phyloP scores from a whole-genome alignment of 805 yeast genomes.

The Pichia exigua region DNA sequence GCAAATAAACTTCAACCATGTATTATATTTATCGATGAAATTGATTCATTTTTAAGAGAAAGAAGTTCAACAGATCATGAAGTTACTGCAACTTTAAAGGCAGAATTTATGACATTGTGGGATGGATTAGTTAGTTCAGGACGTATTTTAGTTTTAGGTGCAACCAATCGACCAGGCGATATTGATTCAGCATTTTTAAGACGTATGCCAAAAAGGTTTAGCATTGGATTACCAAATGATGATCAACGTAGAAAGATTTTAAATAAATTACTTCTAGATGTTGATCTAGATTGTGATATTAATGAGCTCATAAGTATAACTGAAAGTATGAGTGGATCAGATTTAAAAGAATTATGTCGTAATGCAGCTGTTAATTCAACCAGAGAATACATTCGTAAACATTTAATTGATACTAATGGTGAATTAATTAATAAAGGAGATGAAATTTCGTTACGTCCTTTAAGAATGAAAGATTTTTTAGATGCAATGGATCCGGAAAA shows the following conservation, averaged over 20 bases:
- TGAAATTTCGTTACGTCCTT: slow-evolving; percentile 48
- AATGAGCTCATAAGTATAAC: slow-evolving; percentile 55
- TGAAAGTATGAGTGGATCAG: slow-evolving; percentile 82
- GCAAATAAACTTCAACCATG: slow-evolving; percentile 91
- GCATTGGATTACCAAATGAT: slow-evolving; percentile 63
- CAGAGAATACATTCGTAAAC: slow-evolving; percentile 65
- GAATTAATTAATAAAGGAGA: slow-evolving; percentile 28
- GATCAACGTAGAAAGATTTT: slow-evolving; percentile 66
- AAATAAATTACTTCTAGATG: slow-evolving; percentile 56
- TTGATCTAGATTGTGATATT: slow-evolving; percentile 61
- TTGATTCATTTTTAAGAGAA: slow-evolving; percentile 87
- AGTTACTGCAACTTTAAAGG: slow-evolving; percentile 88
- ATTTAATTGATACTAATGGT: slow-evolving; percentile 35
- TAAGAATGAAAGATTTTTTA: slow-evolving; percentile 57
- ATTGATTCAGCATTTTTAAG: slow-evolving; percentile 89
- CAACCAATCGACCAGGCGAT: slow-evolving; percentile 87
- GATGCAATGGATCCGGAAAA: slow-evolving; percentile 23
- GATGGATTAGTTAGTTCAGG: slow-evolving; percentile 80
- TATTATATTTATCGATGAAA: slow-evolving; percentile 91
- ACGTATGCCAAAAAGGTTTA: slow-evolving; percentile 85
- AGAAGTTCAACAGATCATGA: slow-evolving; percentile 84
- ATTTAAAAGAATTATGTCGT: slow-evolving; percentile 81
- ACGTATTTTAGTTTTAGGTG: slow-evolving; percentile 82
- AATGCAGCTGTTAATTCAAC: slow-evolving; percentile 90
- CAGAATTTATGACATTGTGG: slow-evolving; percentile 97